A percentile compares a stretch with the other conserved stretches of the same genome.
These are phyloP conservation scores for Blastocystis sp. DNA, from an alignment of 352 stramenopile species.

Conservation along the genomic window DNA sequence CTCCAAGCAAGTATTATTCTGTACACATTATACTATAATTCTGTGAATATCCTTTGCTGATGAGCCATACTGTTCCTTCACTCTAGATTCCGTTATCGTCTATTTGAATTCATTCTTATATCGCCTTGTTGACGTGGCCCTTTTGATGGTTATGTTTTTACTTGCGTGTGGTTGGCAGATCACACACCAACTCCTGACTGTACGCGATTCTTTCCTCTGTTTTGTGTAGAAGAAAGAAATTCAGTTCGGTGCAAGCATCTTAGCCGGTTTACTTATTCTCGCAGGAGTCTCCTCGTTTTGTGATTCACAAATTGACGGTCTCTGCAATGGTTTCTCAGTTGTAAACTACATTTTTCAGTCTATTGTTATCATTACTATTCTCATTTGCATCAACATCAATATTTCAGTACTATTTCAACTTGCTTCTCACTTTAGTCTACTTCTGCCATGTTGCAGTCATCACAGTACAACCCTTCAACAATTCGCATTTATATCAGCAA, in stretches of 20 bases:
- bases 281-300: constrained; percentile 29
- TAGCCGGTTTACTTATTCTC: background rate
- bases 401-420: background rate
- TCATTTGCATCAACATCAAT: constrained; percentile 61
- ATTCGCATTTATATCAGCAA: constrained; percentile 53
- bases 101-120: constrained; percentile 39
- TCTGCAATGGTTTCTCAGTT: constrained; percentile 41
- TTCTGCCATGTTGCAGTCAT: constrained; percentile 40
- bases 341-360: constrained; percentile 61
- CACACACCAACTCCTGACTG: constrained; percentile 25
- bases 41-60: constrained; percentile 32
- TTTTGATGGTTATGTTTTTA: constrained; percentile 26
- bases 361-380: constrained; percentile 43
- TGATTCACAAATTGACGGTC: constrained; percentile 53
- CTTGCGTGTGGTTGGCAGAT: constrained; percentile 59
- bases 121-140: background rate
- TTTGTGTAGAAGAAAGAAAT: constrained; percentile 45
- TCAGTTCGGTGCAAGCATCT: constrained; percentile 39
- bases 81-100: background rate
- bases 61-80: background rate
- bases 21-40: constrained; percentile 5
- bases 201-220: background rate
- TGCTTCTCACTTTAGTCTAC: background rate
- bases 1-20: constrained; percentile 1
- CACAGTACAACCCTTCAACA: constrained; percentile 55